Evolutionary conservation across 2,329 filamentous ascomycete genomes (phyloP), one percentile per base, ranked within the genome.

Genomic region (Colletotrichum tanaceti): DNA sequence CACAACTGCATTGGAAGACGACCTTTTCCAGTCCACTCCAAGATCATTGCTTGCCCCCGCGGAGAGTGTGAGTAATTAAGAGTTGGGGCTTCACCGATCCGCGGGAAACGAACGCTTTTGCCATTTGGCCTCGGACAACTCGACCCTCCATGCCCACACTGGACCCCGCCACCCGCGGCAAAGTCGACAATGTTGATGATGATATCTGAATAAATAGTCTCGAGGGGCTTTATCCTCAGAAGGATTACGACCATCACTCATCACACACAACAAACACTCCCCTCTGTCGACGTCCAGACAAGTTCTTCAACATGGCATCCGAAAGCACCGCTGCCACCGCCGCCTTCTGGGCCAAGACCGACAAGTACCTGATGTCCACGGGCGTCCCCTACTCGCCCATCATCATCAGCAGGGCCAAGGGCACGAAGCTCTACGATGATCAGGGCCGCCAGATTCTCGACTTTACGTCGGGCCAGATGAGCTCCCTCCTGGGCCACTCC

Each of bases 381-480:
- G 79, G 84, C 16, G 77, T 83, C 0, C 76, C 78, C 68, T 80
- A 72, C 74, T 80, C 73, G 6, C 77, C 73, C 11, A 65, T 78
- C 24, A 73, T 86, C 38, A 82, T 86, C 71, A 81, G 78, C 54
- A 79, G 77, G 43, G 83, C 83, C 14, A 71, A 79, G 52, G 85
- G 85, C 10, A 81, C 80, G 0, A 75, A 77, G 11, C 78, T 88
- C 22, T 86, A 84, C 72, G 82, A 82, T 49, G 74, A 77, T 0
- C 70, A 75, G 3, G 79, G 79, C 20, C 79, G 80, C 16, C 75
- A 79, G 52, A 85, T 88, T 64, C 80, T 89, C 3, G 86, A 89
- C 75, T 89, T 84, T 72, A 89, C 86, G 1, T 88, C 86, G 0
- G 86, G 86, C 22, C 86, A 89, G 71, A 89, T 89, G 86, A 84